These are phyloP conservation scores for Ogataea sp. DNA, from an alignment of 805 yeast genomes.

Conservation along the genomic window DNA sequence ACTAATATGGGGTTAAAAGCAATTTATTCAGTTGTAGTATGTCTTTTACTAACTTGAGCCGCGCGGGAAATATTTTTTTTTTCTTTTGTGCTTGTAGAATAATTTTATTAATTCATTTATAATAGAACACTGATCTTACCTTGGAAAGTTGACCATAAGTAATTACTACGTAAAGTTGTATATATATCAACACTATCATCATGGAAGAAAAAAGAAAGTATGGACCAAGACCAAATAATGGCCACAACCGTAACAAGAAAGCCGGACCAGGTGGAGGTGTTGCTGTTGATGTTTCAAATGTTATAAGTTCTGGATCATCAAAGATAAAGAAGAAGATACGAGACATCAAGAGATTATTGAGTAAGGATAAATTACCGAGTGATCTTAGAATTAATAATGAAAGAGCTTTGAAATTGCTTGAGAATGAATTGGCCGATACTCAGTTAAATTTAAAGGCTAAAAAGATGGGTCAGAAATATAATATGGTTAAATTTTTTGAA, in stretches of 20 bases:
- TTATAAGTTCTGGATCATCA: slow-evolving; percentile 24
- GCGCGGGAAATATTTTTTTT: too few relatives aligned
- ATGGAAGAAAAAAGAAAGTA: too few relatives aligned
- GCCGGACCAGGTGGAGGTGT: background rate
- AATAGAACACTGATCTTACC: too few relatives aligned
- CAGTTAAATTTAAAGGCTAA: slow-evolving; percentile 32
- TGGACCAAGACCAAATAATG: background rate
- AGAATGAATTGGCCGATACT: slow-evolving; percentile 35
- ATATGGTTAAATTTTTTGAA: slow-evolving; percentile 90
- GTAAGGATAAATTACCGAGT: slow-evolving; percentile 49
- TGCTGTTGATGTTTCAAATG: slow-evolving; percentile 21
- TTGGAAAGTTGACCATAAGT: too few relatives aligned
- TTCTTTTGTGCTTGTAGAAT: too few relatives aligned
- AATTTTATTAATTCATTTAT: too few relatives aligned
- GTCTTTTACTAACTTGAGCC: too few relatives aligned
- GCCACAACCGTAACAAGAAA: background rate
- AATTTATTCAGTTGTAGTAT: too few relatives aligned
- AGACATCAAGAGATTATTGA: slow-evolving; percentile 68
- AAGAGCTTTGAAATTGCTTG: slow-evolving; percentile 37
- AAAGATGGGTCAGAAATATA: slow-evolving; percentile 60
- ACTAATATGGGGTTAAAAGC: too few relatives aligned
- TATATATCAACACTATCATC: too few relatives aligned
- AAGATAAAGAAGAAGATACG: slow-evolving; percentile 80
- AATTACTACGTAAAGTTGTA: too few relatives aligned
- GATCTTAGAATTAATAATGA: slow-evolving; percentile 42